Percentiles rank a stretch among this genome's conserved stretches.
These are phyloP conservation scores for Scytalidium lignicola DNA, from an alignment of 2,329 filamentous ascomycete species.

Conservation along the genomic window DNA sequence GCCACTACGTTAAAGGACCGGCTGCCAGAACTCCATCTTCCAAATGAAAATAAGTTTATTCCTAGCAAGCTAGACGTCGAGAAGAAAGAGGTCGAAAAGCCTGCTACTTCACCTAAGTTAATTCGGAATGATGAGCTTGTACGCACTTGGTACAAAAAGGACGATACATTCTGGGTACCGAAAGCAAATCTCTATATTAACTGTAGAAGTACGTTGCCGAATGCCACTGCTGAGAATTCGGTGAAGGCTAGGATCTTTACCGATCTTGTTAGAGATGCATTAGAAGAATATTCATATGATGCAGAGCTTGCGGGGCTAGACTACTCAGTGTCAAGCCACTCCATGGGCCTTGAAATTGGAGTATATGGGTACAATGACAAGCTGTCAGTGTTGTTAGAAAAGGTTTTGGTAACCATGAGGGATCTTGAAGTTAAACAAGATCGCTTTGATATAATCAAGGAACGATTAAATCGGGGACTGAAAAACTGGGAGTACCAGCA, in stretches of 20 bases:
- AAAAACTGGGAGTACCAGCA: constrained; percentile 86
- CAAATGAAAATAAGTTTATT: constrained; percentile 93
- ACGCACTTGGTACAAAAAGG: constrained; percentile 95
- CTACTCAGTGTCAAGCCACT: constrained; percentile 71
- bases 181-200: constrained; percentile 84
- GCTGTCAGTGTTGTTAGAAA: constrained; percentile 81
- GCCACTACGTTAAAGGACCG: constrained; percentile 52
- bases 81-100: constrained; percentile 80
- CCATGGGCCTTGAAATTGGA: constrained; percentile 69
- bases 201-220: constrained; percentile 73
- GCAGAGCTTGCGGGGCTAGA: constrained; percentile 86
- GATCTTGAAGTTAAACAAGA: constrained; percentile 81
- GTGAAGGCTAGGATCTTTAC: constrained; percentile 78
- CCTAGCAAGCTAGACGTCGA: constrained; percentile 90
- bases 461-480: constrained; percentile 69
- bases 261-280: constrained; percentile 79
- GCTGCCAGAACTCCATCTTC: constrained; percentile 71
- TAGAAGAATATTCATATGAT: constrained; percentile 93
- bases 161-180: constrained; percentile 97
- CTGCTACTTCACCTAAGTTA: constrained; percentile 68
- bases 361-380: constrained; percentile 96
- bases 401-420: constrained; percentile 77
- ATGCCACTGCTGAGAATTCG: constrained; percentile 69
- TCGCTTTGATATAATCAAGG: constrained; percentile 86
- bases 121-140: constrained; percentile 78